phyloP scores from a whole-genome alignment of 306 rosid species.

The Gastrolobium villosum region DNA sequence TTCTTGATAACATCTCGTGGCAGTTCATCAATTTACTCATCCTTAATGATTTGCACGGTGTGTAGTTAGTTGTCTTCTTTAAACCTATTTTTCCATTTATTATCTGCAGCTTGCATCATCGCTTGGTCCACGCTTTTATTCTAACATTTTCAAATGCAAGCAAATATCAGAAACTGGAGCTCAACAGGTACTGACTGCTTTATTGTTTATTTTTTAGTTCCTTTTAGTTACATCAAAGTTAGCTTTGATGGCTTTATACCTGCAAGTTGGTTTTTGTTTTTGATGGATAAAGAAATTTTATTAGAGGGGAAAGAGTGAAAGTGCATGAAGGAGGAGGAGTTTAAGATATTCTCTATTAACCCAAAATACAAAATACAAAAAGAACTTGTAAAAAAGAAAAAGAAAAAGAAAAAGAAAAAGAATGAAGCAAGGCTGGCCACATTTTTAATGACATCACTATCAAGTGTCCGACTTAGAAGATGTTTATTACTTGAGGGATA shows the following conservation, averaged over 20 bases:
- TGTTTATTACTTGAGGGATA: conserved; percentile 21
- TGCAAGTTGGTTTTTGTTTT: background rate
- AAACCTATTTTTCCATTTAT: conserved; percentile 43
- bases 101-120: conserved; percentile 93
- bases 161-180: conserved; percentile 99
- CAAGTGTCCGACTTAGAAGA: background rate
- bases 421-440: background rate
- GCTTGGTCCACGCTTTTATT: conserved; percentile 94
- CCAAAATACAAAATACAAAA: background rate
- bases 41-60: conserved; percentile 35
- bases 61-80: conserved; percentile 28
- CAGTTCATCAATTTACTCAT: conserved; percentile 27
- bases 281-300: conserved; percentile 14
- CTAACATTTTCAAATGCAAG: conserved; percentile 97
- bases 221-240: conserved; percentile 30
- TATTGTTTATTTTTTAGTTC: conserved; percentile 27
- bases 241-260: conserved; percentile 31
- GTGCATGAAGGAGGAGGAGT: background rate
- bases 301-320: conserved; percentile 4
- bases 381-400: background rate
- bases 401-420: background rate
- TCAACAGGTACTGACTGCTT: conserved; percentile 74
- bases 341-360: conserved; percentile 10
- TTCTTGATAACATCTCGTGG: conserved; percentile 25
- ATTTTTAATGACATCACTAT: background rate